Conservation (phyloP, 768 basidiomycete species). For the Hericium rajendrae region DNA sequence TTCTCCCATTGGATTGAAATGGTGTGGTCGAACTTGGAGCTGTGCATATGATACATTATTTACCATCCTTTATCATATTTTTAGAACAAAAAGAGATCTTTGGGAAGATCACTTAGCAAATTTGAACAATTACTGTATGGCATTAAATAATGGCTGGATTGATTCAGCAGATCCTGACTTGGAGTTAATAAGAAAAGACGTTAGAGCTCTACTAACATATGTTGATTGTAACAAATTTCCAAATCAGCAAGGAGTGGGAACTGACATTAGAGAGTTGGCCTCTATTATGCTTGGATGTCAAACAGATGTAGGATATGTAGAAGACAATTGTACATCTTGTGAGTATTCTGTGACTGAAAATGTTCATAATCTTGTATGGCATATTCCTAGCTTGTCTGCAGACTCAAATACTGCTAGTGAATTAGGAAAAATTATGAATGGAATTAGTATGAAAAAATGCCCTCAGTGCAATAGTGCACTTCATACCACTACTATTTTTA, state of each 20-base stretch:
- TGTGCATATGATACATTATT: conserved; percentile 8
- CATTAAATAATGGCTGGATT: background rate
- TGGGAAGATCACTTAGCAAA: background rate
- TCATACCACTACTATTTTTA: background rate
- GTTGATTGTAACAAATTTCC: background rate
- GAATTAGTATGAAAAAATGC: background rate
- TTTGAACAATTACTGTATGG: background rate
- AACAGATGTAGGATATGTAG: background rate
- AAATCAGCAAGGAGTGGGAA: background rate
- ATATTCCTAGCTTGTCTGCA: background rate
- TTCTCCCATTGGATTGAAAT: background rate
- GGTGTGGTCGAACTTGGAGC: conserved; percentile 1
- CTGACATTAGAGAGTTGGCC: background rate
- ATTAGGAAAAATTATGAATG: background rate
- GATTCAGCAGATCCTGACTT: background rate
- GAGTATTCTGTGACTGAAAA: background rate
- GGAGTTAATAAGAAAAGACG: background rate
- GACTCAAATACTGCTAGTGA: background rate
- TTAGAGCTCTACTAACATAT: background rate
- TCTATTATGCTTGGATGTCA: background rate
- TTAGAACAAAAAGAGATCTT: background rate
- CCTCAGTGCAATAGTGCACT: background rate
- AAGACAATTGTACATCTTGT: background rate
- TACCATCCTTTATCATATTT: background rate
- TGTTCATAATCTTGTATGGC: background rate